phyloP scores from a whole-genome alignment of 2,329 filamentous ascomycete genomes.

The Curvularia lunata region DNA sequence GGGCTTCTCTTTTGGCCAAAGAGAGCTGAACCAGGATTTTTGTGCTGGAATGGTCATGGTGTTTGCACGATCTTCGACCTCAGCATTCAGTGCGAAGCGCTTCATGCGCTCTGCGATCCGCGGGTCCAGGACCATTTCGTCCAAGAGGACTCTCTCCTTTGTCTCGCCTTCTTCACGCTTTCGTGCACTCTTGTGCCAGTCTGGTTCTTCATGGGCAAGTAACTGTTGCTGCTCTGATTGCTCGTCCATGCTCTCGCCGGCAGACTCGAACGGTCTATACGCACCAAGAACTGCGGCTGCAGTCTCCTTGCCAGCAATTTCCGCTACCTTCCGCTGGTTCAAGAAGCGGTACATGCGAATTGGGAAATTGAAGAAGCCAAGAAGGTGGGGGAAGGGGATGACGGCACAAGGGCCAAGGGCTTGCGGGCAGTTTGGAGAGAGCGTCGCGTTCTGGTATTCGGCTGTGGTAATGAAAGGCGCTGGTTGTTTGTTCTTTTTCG shows the following conservation, averaged over 20 bases:
- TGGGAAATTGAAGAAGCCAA: slow-evolving; percentile 91
- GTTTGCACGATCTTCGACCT: slow-evolving; percentile 71
- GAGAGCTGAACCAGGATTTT: slow-evolving; percentile 36
- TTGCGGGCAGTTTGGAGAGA: slow-evolving; percentile 70
- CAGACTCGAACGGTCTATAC: slow-evolving; percentile 54
- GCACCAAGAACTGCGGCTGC: slow-evolving; percentile 78
- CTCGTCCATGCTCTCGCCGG: slow-evolving; percentile 38
- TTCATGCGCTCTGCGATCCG: slow-evolving; percentile 81
- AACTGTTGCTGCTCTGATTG: slow-evolving; percentile 68
- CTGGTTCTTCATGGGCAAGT: slow-evolving; percentile 73
- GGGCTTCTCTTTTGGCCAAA: slow-evolving; percentile 44
- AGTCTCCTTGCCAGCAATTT: slow-evolving; percentile 84
- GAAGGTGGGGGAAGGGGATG: slow-evolving; percentile 83
- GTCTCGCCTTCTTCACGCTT: slow-evolving; percentile 58
- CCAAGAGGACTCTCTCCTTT: slow-evolving; percentile 71
- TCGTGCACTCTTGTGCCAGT: slow-evolving; percentile 84
- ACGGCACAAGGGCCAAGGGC: slow-evolving; percentile 75
- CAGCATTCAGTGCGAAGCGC: slow-evolving; percentile 71
- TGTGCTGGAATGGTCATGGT: slow-evolving; percentile 23
- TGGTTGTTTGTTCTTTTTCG: slow-evolving; percentile 63
- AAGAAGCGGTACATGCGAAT: slow-evolving; percentile 87
- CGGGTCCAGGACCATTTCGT: slow-evolving; percentile 75
- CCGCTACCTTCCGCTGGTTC: slow-evolving; percentile 82
- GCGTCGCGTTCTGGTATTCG: slow-evolving; percentile 71
- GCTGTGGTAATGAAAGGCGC: slow-evolving; percentile 74